phyloP scores from a whole-genome alignment of 768 basidiomycete genomes.

The Mycena vitilis region DNA sequence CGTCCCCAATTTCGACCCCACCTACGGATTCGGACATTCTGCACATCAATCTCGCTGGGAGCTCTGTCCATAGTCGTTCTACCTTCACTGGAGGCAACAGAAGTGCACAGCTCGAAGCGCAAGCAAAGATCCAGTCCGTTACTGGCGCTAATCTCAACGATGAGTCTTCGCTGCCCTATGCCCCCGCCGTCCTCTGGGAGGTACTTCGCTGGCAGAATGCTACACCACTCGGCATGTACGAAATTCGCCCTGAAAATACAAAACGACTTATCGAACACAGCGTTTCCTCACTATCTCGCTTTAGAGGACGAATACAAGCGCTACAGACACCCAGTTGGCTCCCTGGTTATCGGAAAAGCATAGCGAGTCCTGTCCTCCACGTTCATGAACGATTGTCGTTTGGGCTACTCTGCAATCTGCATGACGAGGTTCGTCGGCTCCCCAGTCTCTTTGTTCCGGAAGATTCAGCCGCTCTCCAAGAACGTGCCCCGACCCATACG shows the following conservation, averaged over 20 bases:
- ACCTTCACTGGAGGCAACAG: constrained; percentile 39
- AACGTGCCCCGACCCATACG: neutral
- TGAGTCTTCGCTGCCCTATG: constrained; percentile 4
- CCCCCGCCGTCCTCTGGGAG: neutral
- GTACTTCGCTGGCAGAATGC: neutral
- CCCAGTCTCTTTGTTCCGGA: neutral
- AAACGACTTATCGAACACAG: neutral
- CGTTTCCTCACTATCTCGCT: constrained; percentile 41
- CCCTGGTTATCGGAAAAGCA: neutral
- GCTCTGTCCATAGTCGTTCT: constrained; percentile 48
- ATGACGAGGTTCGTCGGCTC: neutral
- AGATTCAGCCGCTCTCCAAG: neutral
- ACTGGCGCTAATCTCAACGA: constrained; percentile 48
- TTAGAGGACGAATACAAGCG: constrained; percentile 48
- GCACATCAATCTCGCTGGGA: constrained; percentile 44
- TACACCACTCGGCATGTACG: neutral
- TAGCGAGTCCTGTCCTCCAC: too few species aligned
- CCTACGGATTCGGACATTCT: constrained; percentile 40
- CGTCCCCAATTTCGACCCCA: neutral
- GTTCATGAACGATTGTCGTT: neutral
- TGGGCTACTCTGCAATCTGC: neutral
- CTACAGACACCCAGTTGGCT: constrained; percentile 32
- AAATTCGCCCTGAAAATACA: neutral
- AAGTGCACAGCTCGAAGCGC: constrained; percentile 48
- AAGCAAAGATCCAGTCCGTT: constrained; percentile 51